These are phyloP conservation scores for Protomyces gravidus DNA, from an alignment of 1,139 yeast species.

Conservation along the genomic window DNA sequence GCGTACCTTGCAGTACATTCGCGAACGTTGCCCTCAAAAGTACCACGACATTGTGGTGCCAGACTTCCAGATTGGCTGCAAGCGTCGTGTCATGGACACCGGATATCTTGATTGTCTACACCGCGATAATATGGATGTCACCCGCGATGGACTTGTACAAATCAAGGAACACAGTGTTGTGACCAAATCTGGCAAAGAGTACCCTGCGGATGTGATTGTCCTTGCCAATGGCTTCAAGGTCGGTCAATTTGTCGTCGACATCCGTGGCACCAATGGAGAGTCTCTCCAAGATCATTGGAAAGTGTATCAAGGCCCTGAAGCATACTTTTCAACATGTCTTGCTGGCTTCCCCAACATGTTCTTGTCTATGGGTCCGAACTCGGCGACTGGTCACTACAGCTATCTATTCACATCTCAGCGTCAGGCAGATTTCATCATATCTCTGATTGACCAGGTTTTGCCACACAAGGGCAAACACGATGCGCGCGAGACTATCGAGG, in stretches of 20 bases:
- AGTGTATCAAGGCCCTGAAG: conserved; percentile 12
- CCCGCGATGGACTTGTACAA: conserved; percentile 36
- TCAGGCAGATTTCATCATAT: conserved; percentile 17
- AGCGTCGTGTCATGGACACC: conserved; percentile 38
- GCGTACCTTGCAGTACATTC: conserved; percentile 7
- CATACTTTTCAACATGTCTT: conserved; percentile 21
- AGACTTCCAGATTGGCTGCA: conserved; percentile 38
- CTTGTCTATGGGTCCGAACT: conserved; percentile 26
- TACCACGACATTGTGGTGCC: conserved; percentile 37
- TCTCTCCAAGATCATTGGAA: conserved; percentile 14
- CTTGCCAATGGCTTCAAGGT: conserved; percentile 38
- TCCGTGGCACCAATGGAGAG: conserved; percentile 21
- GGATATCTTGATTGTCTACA: conserved; percentile 38
- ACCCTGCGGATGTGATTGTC: conserved; percentile 37
- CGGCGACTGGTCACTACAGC: conserved; percentile 27
- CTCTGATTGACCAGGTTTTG: conserved; percentile 6
- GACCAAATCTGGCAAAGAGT: conserved; percentile 35
- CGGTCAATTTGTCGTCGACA: conserved; percentile 19
- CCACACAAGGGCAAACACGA: neutral
- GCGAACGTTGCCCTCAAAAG: conserved; percentile 31
- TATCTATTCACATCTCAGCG: conserved; percentile 25
- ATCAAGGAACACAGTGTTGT: conserved; percentile 35
- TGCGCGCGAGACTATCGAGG: conserved; percentile 14
- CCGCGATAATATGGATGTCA: conserved; percentile 36
- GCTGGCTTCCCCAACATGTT: conserved; percentile 27